phyloP scores from a whole-genome alignment of 805 yeast species.

The Maudiozyma serrabonitensis region DNA sequence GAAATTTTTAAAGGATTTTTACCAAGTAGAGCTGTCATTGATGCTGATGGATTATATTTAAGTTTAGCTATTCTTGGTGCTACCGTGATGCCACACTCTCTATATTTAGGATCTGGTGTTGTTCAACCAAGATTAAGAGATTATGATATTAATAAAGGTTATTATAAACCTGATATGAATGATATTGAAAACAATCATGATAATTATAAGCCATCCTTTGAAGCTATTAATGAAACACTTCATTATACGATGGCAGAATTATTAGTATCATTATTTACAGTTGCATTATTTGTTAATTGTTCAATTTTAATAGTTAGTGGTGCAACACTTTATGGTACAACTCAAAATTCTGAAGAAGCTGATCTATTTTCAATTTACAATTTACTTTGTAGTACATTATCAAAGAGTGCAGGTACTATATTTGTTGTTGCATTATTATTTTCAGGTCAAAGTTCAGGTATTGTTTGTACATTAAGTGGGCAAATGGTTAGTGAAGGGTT shows the following conservation, averaged over 20 bases:
- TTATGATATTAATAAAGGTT: slow-evolving; percentile 61
- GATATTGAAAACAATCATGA: slow-evolving; percentile 32
- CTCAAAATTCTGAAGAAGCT: slow-evolving; percentile 57
- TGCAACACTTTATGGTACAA: slow-evolving; percentile 56
- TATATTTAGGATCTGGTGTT: slow-evolving; percentile 80
- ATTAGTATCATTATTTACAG: slow-evolving; percentile 73
- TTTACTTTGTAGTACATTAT: slow-evolving; percentile 49
- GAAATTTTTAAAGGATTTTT: slow-evolving; percentile 64
- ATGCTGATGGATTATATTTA: slow-evolving; percentile 59
- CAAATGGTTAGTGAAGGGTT: slow-evolving; percentile 94
- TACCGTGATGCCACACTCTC: slow-evolving; percentile 90
- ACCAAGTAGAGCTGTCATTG: slow-evolving; percentile 41
- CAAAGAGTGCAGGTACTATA: slow-evolving; percentile 70
- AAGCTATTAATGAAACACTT: slow-evolving; percentile 76
- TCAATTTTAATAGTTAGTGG: slow-evolving; percentile 88
- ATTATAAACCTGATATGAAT: slow-evolving; percentile 35
- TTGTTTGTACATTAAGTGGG: slow-evolving; percentile 89
- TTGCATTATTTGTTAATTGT: slow-evolving; percentile 83
- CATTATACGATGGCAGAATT: slow-evolving; percentile 74
- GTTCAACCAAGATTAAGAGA: slow-evolving; percentile 80
- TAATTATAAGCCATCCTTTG: slow-evolving; percentile 65
- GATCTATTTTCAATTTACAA: slow-evolving; percentile 76
- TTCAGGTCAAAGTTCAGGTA: slow-evolving; percentile 89
- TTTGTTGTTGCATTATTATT: slow-evolving; percentile 79
- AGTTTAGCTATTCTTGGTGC: slow-evolving; percentile 87